phyloP scores from a whole-genome alignment of 306 rosid genomes.

The Castanospermum australe region DNA sequence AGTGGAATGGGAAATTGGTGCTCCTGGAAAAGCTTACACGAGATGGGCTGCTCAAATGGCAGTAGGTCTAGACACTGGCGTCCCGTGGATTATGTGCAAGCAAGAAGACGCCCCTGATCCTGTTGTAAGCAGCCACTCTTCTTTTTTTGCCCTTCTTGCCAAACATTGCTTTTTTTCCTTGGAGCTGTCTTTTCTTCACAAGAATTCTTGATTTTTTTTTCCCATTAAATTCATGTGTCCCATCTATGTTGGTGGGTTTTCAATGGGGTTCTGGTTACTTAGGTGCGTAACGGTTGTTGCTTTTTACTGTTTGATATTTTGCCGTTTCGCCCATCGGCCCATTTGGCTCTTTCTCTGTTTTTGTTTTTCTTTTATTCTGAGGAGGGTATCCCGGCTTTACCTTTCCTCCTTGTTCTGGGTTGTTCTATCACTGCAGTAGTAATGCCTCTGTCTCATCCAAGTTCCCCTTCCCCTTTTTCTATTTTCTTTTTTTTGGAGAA shows the following conservation, averaged over 20 bases:
- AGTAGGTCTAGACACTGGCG: slow-evolving; percentile 78
- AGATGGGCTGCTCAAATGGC: slow-evolving; percentile 97
- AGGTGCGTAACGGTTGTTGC: slow-evolving; percentile 10
- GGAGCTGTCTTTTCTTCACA: slow-evolving; percentile 2
- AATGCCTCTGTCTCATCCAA: neutral
- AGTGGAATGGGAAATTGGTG: slow-evolving; percentile 85
- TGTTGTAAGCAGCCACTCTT: slow-evolving; percentile 45
- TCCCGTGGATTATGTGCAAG: slow-evolving; percentile 99
- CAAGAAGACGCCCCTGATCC: slow-evolving; percentile 99
- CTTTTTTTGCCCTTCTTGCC: neutral
- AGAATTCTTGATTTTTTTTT: neutral
- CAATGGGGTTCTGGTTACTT: neutral
- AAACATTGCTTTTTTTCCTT: neutral
- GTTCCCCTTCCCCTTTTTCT: too few species aligned
- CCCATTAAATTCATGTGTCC: slow-evolving; percentile 21
- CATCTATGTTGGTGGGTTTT: slow-evolving; percentile 39
- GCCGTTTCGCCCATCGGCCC: neutral
- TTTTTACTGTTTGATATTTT: neutral
- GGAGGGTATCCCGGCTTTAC: neutral
- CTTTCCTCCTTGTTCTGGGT: neutral
- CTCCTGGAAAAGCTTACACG: slow-evolving; percentile 84
- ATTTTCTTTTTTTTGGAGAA: too few species aligned
- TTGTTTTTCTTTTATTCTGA: neutral
- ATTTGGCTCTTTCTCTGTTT: neutral
- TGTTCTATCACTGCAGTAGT: neutral